Evolutionary conservation across 2,329 filamentous ascomycete genomes (phyloP), one percentile per base, ranked within the genome.

Genomic region (Rhinocladiella similis): DNA sequence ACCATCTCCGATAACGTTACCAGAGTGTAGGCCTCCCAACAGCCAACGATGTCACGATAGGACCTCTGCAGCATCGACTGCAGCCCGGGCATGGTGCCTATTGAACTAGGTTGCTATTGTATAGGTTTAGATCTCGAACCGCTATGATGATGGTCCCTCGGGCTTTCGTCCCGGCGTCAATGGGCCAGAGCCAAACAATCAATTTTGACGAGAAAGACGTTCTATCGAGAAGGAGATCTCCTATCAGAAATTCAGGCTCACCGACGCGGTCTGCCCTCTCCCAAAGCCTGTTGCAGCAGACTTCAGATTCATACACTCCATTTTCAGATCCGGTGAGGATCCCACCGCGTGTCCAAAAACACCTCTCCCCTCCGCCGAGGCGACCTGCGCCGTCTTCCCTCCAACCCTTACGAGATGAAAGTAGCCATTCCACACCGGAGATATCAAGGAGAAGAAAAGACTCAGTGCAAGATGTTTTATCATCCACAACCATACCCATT

Each of bases 401-500:
- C 9, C 59, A 63, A 25, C 41, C 47, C 14, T 20, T 50, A 43
- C 51, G 46, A 29, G 29, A 35, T 13, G 18, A 5, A 18, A 33
- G 52, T 5, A 52, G 12, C 9, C 20, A 29, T n/a, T 42, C 33
- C 16, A 29, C 50, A 2, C 41, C 51, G 25, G 19, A 49, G 18
- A 35, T 45, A 22, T 53, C 60, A 2, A 41, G 38, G n/a, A 56
- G 33, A 35, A 59, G 56, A 43, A 62, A 53, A 38, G 60, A 62
- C 13, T 57, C 63, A 5, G 63, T 54, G 16, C 61, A 62, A 55
- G 57, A 66, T 14, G 46, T 86, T 53, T 71, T 86, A 33, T 80
- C 83, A 53, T 77, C 83, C 45, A 86, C 83, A 1, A 72, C 80
- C 2, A 86, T 86, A 47, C 83, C 83, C 2, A 76, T 77, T 18